phyloP scores from a whole-genome alignment of 345 rosid species.

The Tarenaya hassleriana region DNA sequence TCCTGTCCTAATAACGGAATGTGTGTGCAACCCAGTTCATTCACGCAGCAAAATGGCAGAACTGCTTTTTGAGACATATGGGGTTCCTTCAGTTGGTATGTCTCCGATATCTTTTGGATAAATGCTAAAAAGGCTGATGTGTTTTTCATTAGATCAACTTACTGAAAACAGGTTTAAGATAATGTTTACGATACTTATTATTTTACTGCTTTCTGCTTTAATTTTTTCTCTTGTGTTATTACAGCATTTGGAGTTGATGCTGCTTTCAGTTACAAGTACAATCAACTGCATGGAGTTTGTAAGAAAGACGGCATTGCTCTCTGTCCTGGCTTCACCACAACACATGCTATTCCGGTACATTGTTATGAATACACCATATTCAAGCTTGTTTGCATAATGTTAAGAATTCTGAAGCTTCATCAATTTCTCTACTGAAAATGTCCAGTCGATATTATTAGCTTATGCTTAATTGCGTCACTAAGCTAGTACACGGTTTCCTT shows the following conservation, averaged over 20 bases:
- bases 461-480: neutral
- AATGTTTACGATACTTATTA: neutral
- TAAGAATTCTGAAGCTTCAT: neutral
- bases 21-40: constrained; percentile 83
- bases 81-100: constrained; percentile 93
- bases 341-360: constrained; percentile 80
- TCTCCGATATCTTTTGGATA: constrained; percentile 4
- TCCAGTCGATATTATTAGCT: constrained; percentile 6
- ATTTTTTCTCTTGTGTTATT: constrained; percentile 8
- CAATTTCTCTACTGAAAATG: constrained; percentile 1
- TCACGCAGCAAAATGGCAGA: constrained; percentile 98
- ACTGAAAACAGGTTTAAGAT: constrained; percentile 3
- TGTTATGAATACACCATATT: constrained; percentile 7
- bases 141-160: constrained; percentile 7
- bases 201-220: constrained; percentile 15
- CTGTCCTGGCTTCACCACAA: constrained; percentile 81
- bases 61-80: constrained; percentile 92
- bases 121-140: constrained; percentile 8
- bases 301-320: constrained; percentile 77
- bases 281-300: constrained; percentile 74
- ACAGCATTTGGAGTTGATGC: constrained; percentile 95
- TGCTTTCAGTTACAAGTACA: constrained; percentile 90
- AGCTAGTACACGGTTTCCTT: constrained; percentile 12
- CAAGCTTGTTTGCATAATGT: constrained; percentile 8
- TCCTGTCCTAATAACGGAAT: constrained; percentile 89